Evolutionary conservation across 1,139 yeast genomes (phyloP), one percentile per base, ranked within the genome.

Genomic region (Kurtzmaniella quercitrusa): DNA sequence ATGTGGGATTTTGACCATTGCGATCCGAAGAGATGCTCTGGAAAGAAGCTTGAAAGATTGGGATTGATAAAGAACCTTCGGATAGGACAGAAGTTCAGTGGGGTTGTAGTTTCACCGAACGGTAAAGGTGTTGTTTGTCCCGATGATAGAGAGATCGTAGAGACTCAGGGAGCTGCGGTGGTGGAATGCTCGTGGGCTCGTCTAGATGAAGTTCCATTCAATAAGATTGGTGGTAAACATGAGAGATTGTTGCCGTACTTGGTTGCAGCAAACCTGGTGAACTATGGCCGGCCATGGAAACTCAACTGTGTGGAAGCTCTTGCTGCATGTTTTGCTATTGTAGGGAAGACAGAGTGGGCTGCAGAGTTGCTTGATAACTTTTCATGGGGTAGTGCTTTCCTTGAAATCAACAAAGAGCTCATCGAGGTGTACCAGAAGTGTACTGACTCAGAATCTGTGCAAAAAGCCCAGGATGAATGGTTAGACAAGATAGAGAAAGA

Each of bases 161-260:
- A 86, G 55, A 72, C 73, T 38, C 64, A 72, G 43, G 99, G 99
- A 29, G 94, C 91, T 11, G 96, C 98, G 0, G 98, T 93, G 8
- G 98, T 93, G 1, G 99, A 93, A 60, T 93, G 98, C 64, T 90
- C 97, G 1, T 93, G 99, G 99, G 98, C 98, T 0, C 70, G 98
- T 48, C 63, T 94, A 18, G 96, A 90, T 45, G 98, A 93, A 60
- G 82, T 93, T n/a, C 98, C 98, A 1, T 93, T 93, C 63, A 70
- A 75, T 50, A 88, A 86, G 58, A 91, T 93, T 48, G 98, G 98
- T 3, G 98, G 98, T 3, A 82, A 79, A 50, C 76, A 89, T 56
- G 97, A 93, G 58, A 70, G 98, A 42, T 68, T 93, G 18, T 67
- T 93, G 48, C 98, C 98, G 0, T 93, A 91, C 56, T 68, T 93